Base-by-base conservation (phyloP, 176 grass and related monocot genomes). In the Lolium rigidum region DNA sequence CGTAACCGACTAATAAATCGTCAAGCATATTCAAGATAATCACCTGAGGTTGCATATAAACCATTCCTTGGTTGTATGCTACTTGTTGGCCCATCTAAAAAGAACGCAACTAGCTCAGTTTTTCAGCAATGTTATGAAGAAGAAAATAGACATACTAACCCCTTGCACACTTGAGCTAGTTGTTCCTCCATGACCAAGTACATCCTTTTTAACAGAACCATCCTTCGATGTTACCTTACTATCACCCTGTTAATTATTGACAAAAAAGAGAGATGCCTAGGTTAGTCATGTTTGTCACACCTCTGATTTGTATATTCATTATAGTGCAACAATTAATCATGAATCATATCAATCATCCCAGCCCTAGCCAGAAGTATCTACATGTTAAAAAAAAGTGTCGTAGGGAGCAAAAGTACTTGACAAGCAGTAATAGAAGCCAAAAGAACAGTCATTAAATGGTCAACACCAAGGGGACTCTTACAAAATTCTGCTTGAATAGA, bases 11-110 rank as follows among this genome's bases (percentile, higher is more conserved):
- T 4, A 55, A 48, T 59, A 76, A 15, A 76, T 67, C 25, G 3
- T 43, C 70, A 67, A 91, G 8, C 37, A 81, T 16, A 84, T 22
- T 58, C 31, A 59, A 74, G 38, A 39, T 62, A 31, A 63, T 83
- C 81, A 95, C 93, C 90, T 95, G 93, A 90, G 88, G 83, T 82
- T 90, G 93, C 86, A 95, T 92, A 86, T 95, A 95, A 79, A 84
- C 72, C 90, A 95, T 95, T 87, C 80, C 86, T 90, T 92, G 93
- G 59, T 76, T 82, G 88, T 90, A 95, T 74, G 80, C 25, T 83
- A 84, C 93, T 89, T 95, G 93, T 68, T 95, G 93, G 78, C 70
- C 82, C 86, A 92, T 90, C 93, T 95, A 83, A 38, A 83, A 74
- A 73, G 15, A 88, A 64, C 24, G 49, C 14, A 83, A 55, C 76